phyloP scores from a whole-genome alignment of 192 early-diverging fungal genomes.

The Geranomyces variabilis region DNA sequence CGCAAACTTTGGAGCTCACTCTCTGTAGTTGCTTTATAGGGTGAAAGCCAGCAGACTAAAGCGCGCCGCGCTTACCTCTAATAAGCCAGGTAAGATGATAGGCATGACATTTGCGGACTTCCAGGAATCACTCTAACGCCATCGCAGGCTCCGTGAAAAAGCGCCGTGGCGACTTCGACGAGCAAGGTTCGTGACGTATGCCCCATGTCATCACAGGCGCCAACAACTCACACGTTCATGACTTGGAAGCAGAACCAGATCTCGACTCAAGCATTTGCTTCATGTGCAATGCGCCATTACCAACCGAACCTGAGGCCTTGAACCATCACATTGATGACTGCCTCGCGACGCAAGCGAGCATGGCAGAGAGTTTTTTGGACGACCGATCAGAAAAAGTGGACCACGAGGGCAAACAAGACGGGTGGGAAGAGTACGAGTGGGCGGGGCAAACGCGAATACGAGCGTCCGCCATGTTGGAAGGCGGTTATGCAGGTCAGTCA shows the following conservation, averaged over 20 bases:
- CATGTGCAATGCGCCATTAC: slow-evolving; percentile 64
- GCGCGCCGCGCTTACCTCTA: neutral
- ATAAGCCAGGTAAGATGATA: neutral
- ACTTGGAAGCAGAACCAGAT: neutral
- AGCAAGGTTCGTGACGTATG: neutral
- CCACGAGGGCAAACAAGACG: neutral
- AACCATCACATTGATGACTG: slow-evolving; percentile 83
- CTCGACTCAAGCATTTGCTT: slow-evolving; percentile 54
- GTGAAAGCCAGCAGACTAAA: slow-evolving; percentile 35
- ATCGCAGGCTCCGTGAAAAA: slow-evolving; percentile 3
- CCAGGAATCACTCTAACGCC: slow-evolving; percentile 7
- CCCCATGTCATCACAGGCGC: too few relatives aligned
- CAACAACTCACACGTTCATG: too few relatives aligned
- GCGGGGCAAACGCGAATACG: slow-evolving; percentile 79
- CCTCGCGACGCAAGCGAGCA: slow-evolving; percentile 41
- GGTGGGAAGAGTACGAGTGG: slow-evolving; percentile 76
- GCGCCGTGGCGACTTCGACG: neutral
- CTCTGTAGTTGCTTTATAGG: slow-evolving; percentile 28
- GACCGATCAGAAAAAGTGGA: neutral
- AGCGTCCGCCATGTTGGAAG: slow-evolving; percentile 79
- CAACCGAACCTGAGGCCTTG: slow-evolving; percentile 59
- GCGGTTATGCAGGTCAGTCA: slow-evolving; percentile 64
- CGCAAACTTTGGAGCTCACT: neutral
- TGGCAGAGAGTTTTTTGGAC: slow-evolving; percentile 20
- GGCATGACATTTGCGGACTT: too few relatives aligned